These are phyloP conservation scores for Crepidotus variabilis DNA, from an alignment of 768 basidiomycete species.

Conservation along the genomic window DNA sequence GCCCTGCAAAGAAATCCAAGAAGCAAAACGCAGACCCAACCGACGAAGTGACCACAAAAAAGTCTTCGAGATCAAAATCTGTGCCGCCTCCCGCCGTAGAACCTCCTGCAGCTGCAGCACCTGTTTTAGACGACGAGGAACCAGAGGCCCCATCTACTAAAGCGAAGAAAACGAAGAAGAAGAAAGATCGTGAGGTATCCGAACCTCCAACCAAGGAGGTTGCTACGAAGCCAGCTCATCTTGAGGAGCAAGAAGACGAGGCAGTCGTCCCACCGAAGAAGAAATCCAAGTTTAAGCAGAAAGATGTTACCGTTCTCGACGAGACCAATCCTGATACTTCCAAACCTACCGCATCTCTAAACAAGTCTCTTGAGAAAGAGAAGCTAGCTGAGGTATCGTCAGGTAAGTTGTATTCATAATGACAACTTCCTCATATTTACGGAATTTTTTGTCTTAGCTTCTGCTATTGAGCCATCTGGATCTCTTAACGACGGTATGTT, in stretches of 20 bases:
- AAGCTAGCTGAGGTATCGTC: too few species aligned
- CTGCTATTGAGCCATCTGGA: too few species aligned
- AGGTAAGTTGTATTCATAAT: too few species aligned
- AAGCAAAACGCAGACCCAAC: constrained; percentile 7
- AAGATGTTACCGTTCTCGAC: not conserved
- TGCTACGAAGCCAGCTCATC: not conserved
- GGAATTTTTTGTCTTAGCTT: too few species aligned
- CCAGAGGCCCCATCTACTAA: not conserved
- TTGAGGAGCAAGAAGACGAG: not conserved
- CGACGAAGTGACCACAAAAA: not conserved
- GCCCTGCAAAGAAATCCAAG: constrained; percentile 13
- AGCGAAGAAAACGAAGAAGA: constrained; percentile 6
- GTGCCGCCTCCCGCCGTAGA: not conserved
- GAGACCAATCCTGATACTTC: not conserved
- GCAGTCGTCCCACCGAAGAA: not conserved
- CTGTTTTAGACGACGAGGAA: not conserved
- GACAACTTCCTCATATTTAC: too few species aligned
- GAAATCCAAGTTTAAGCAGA: constrained; percentile 3
- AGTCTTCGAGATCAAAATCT: constrained; percentile 2
- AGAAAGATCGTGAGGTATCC: not conserved
- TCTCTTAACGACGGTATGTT: too few species aligned
- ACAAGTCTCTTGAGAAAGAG: too few species aligned
- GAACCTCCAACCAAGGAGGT: not conserved
- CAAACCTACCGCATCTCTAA: not conserved
- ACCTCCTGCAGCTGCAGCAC: not conserved